These are phyloP conservation scores for Cucumis hystrix DNA, from an alignment of 306 rosid species.

Conservation along the genomic window DNA sequence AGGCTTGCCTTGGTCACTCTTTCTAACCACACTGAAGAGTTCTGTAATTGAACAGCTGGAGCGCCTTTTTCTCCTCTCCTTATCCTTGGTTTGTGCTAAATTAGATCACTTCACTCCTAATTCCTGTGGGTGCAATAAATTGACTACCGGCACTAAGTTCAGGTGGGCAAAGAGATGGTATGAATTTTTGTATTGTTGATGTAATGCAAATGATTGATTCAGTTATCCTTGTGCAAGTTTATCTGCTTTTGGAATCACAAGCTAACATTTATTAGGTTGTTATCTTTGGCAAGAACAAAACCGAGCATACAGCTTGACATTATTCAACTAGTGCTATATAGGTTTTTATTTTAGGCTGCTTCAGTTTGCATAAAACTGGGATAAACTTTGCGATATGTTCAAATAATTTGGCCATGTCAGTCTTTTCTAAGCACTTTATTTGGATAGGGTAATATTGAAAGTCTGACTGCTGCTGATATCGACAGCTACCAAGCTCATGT, in stretches of 20 bases:
- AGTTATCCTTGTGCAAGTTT: not conserved
- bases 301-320: not conserved
- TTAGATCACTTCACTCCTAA: not conserved
- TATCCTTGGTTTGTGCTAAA: not conserved
- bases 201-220: not conserved
- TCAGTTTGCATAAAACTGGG: not conserved
- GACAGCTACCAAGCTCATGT: constrained; percentile 53
- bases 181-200: not conserved
- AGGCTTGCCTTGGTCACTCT: not conserved
- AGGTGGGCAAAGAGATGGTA: not conserved
- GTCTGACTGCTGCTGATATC: constrained; percentile 65
- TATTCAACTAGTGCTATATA: not conserved
- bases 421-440: not conserved
- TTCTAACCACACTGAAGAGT: not conserved
- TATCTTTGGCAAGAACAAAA: not conserved
- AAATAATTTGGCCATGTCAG: not conserved
- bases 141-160: not conserved
- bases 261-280: not conserved
- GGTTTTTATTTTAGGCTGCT: not conserved
- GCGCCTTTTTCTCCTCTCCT: not conserved
- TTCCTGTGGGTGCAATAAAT: not conserved
- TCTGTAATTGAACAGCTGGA: not conserved
- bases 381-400: not conserved
- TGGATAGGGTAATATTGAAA: constrained; percentile 74
- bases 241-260: not conserved